phyloP scores from a whole-genome alignment of 108 stramenopile genomes.

The Nitzschia sp. region DNA sequence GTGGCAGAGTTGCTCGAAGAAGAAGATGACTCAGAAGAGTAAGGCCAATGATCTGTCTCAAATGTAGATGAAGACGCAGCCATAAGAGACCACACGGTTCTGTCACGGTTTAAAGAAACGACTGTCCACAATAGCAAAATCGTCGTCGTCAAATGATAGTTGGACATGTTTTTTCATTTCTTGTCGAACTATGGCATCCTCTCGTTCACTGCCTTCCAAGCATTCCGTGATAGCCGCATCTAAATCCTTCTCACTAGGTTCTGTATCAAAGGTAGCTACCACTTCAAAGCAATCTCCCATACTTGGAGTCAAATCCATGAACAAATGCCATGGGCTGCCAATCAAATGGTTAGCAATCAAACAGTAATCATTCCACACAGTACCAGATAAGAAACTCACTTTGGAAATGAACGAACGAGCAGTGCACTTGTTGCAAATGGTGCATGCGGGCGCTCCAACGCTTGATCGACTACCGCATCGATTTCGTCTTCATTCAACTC shows the following conservation, averaged over 20 bases:
- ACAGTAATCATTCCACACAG: neutral
- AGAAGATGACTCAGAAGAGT: neutral
- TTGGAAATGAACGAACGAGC: conserved; percentile 87
- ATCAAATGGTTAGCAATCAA: conserved; percentile 1
- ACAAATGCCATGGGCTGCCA: conserved; percentile 83
- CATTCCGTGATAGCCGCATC: conserved; percentile 85
- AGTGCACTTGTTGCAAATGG: conserved; percentile 82
- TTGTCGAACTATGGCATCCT: conserved; percentile 85
- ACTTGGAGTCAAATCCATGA: conserved; percentile 85
- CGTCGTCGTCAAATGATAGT: conserved; percentile 21
- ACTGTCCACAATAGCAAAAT: neutral
- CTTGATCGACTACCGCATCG: conserved; percentile 48
- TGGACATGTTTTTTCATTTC: conserved; percentile 89
- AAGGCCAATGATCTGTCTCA: neutral
- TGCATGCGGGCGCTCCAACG: conserved; percentile 53
- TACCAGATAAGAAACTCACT: conserved; percentile 50
- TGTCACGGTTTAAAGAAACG: too few relatives aligned
- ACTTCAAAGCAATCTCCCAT: conserved; percentile 87
- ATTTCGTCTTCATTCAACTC: conserved; percentile 24
- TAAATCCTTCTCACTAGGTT: conserved; percentile 77
- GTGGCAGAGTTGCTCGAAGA: conserved; percentile 5
- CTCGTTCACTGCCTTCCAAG: conserved; percentile 83
- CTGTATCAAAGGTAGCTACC: conserved; percentile 82
- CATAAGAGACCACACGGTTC: too few relatives aligned
- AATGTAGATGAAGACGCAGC: neutral